Percentiles rank a stretch among this genome's conserved stretches.
phyloP scores from a whole-genome alignment of 177 flowering plant genomes.

The Telopea speciosissima region DNA sequence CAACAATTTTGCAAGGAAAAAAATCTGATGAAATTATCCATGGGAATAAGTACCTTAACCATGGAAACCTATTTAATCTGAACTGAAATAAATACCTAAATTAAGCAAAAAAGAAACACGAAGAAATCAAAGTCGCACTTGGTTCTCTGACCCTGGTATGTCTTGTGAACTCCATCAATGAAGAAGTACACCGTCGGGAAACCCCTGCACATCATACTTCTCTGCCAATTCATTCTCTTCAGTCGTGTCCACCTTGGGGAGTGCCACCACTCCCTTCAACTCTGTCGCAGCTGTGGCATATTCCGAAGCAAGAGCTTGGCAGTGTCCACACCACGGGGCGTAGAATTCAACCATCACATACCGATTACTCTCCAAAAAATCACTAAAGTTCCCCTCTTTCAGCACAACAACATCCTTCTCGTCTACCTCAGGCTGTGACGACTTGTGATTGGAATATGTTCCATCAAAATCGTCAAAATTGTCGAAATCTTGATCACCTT shows the following conservation, averaged over 20 bases:
- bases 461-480: slow-evolving; percentile 15
- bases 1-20: too few species aligned
- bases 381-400: slow-evolving; percentile 63
- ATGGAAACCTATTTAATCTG: not conserved
- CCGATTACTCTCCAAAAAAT: slow-evolving; percentile 49
- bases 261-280: slow-evolving; percentile 57
- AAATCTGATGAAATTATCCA: too few species aligned
- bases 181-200: slow-evolving; percentile 80
- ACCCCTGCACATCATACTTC: slow-evolving; percentile 74
- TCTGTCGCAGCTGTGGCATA: slow-evolving; percentile 92
- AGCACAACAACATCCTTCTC: slow-evolving; percentile 86
- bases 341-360: slow-evolving; percentile 90
- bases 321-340: slow-evolving; percentile 98
- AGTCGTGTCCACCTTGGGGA: slow-evolving; percentile 85
- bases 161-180: slow-evolving; percentile 76
- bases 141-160: slow-evolving; percentile 61
- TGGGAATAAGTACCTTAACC: too few species aligned
- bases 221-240: slow-evolving; percentile 81
- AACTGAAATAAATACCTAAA: not conserved
- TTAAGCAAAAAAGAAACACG: not conserved
- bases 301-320: slow-evolving; percentile 83
- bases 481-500: slow-evolving; percentile 33
- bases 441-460: slow-evolving; percentile 13
- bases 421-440: slow-evolving; percentile 46
- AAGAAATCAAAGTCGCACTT: slow-evolving; percentile 34